Evolutionary conservation across 2,329 filamentous ascomycete species (phyloP).

Genomic region (Leptosphaerulina australis): DNA sequence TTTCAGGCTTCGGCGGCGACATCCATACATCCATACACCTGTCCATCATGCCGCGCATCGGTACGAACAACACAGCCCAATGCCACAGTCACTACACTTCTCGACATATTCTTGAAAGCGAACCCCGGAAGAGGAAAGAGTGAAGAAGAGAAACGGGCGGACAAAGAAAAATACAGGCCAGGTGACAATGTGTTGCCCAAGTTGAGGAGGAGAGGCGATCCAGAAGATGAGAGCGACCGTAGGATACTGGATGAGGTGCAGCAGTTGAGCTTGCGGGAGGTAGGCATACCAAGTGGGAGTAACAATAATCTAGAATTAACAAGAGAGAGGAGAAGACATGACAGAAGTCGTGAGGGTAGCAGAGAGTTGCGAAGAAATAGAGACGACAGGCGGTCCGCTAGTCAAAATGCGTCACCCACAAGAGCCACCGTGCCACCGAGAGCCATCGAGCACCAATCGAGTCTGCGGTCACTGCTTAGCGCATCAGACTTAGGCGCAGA

Average conservation of each 20-base stretch:
- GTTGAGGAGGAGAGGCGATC: constrained; percentile 56
- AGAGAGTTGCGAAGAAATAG: constrained; percentile 36
- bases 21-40: constrained; percentile 72
- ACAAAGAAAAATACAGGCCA: constrained; percentile 75
- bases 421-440: constrained; percentile 48
- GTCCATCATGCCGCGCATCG: constrained; percentile 85
- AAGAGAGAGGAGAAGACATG: constrained; percentile 40
- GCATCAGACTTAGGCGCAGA: constrained; percentile 76
- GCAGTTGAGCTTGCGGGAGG: constrained; percentile 74
- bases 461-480: constrained; percentile 82
- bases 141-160: constrained; percentile 74
- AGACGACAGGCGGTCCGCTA: constrained; percentile 35
- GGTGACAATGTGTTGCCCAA: constrained; percentile 81
- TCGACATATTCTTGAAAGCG: constrained; percentile 84
- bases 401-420: constrained; percentile 32
- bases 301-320: constrained; percentile 51
- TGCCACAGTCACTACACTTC: constrained; percentile 83
- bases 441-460: constrained; percentile 86
- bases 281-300: constrained; percentile 55
- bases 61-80: constrained; percentile 90
- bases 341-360: constrained; percentile 50
- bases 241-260: constrained; percentile 73
- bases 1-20: constrained; percentile 71
- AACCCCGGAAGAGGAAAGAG: constrained; percentile 77
- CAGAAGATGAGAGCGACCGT: constrained; percentile 69